Conservation (phyloP, 2,329 filamentous ascomycete genomes). For the Fusarium tjaetaba region DNA sequence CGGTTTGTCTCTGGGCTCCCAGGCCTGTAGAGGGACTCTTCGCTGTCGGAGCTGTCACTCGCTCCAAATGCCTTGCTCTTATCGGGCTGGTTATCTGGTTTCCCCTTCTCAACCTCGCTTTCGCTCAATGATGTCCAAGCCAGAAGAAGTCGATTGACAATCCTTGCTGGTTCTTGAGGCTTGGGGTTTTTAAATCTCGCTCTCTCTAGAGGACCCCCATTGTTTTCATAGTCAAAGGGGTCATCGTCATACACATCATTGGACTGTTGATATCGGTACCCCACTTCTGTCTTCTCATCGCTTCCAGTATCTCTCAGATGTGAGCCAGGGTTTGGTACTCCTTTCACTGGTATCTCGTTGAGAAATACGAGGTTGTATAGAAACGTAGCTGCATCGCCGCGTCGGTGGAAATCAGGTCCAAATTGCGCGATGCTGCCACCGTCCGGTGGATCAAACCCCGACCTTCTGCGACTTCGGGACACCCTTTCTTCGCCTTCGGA, state of each 20-base stretch:
- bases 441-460: neutral
- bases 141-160: slow-evolving; percentile 15
- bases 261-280: neutral
- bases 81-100: neutral
- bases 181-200: neutral
- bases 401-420: slow-evolving; percentile 12
- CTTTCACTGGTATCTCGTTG: neutral
- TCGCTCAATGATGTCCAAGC: slow-evolving; percentile 22
- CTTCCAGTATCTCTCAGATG: rapidly evolving
- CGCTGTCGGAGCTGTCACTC: neutral
- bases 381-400: slow-evolving; percentile 27
- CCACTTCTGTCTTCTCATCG: neutral
- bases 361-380: slow-evolving; percentile 22
- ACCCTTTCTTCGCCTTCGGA: neutral
- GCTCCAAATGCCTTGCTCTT: too few relatives aligned
- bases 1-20: neutral
- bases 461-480: neutral
- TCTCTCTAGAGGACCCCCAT: neutral
- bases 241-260: neutral
- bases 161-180: neutral
- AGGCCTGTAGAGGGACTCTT: neutral
- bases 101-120: slow-evolving; percentile 3
- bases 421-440: neutral
- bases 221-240: neutral
- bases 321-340: rapidly evolving